These are phyloP conservation scores for Hirsutella rhossiliensis DNA, from an alignment of 2,329 filamentous ascomycete genomes.

Conservation along the genomic window DNA sequence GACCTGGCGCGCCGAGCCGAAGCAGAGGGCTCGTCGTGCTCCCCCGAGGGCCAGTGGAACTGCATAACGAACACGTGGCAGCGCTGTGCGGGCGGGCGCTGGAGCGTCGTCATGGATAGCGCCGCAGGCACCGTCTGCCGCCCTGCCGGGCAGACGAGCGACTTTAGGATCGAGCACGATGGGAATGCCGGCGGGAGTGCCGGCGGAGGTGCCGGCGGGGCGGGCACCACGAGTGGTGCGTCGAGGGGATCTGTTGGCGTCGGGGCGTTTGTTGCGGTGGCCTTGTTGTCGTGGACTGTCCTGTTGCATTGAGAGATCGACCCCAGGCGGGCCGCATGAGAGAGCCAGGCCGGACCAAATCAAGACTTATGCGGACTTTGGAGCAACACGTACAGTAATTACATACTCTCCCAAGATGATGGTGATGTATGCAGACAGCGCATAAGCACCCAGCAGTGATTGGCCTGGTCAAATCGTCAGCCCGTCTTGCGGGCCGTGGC, in stretches of 20 bases:
- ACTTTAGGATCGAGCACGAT: conserved; percentile 24
- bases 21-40: conserved; percentile 25
- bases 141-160: conserved; percentile 28
- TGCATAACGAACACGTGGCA: conserved; percentile 38
- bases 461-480: no score
- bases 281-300: no score
- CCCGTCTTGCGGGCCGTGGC: no score
- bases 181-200: conserved; percentile 6
- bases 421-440: no score
- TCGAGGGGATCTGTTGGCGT: not conserved
- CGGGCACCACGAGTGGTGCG: not conserved
- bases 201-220: not conserved
- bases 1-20: conserved; percentile 11
- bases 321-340: no score
- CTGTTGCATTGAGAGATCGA: no score
- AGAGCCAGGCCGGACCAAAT: no score
- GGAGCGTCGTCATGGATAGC: conserved; percentile 31
- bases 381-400: no score
- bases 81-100: conserved; percentile 34
- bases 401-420: no score
- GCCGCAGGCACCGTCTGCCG: conserved; percentile 32
- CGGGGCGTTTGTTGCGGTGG: not conserved
- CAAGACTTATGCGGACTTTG: no score
- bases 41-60: conserved; percentile 40
- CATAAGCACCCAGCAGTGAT: no score